These are phyloP conservation scores for Chalciporus chontae DNA, from an alignment of 768 basidiomycete species.

Conservation along the genomic window DNA sequence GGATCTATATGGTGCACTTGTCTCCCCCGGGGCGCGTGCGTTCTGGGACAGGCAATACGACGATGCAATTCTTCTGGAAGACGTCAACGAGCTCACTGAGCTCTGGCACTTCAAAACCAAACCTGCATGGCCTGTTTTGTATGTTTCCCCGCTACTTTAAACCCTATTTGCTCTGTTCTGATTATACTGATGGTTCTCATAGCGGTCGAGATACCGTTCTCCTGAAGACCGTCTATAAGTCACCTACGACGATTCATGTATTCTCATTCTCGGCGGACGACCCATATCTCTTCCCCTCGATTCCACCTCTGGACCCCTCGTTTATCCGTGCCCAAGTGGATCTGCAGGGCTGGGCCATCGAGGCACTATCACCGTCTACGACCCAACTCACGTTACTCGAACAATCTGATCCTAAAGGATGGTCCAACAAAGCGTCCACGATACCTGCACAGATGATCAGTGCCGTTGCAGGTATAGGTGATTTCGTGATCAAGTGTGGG, in stretches of 20 bases:
- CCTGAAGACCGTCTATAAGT: slow-evolving; percentile 95
- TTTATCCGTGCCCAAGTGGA: slow-evolving; percentile 94
- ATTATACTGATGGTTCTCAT: slow-evolving; percentile 1
- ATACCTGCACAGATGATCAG: slow-evolving; percentile 94
- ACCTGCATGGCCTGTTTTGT: slow-evolving; percentile 93
- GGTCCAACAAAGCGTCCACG: slow-evolving; percentile 85
- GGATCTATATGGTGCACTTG: slow-evolving; percentile 88
- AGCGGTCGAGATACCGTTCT: slow-evolving; percentile 90
- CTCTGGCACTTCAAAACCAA: slow-evolving; percentile 92
- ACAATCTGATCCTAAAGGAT: slow-evolving; percentile 96
- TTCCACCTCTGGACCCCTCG: slow-evolving; percentile 64
- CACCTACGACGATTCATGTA: slow-evolving; percentile 89
- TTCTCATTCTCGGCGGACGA: slow-evolving; percentile 95
- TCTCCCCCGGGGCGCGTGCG: slow-evolving; percentile 76
- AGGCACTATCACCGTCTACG: slow-evolving; percentile 90
- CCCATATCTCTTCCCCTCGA: slow-evolving; percentile 75
- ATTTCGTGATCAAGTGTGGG: slow-evolving; percentile 93
- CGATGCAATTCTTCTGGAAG: slow-evolving; percentile 80
- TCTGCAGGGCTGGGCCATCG: slow-evolving; percentile 98
- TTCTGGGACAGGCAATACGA: slow-evolving; percentile 92
- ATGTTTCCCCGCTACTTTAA: slow-evolving; percentile 34
- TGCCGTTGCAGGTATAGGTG: slow-evolving; percentile 86
- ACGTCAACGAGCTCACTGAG: slow-evolving; percentile 87
- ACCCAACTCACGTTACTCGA: slow-evolving; percentile 91
- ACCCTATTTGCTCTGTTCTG: slow-evolving; percentile 1